A percentile compares a stretch with the other conserved stretches of the same genome.
Evolutionary conservation across 2,329 filamentous ascomycete genomes (phyloP).

Genomic region (Aspergillus tubingensis): DNA sequence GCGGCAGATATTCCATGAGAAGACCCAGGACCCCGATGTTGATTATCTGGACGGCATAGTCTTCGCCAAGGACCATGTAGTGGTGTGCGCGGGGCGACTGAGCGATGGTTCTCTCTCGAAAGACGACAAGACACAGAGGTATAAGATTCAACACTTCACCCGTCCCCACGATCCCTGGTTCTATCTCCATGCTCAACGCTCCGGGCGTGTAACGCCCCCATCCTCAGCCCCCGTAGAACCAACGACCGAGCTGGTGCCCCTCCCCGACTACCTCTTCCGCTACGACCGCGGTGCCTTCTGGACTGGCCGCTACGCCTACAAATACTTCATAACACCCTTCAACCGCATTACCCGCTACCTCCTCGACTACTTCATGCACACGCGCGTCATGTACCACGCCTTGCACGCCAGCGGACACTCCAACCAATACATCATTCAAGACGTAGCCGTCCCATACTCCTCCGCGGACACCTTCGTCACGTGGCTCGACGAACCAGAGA

Average conservation of each 20-base stretch:
- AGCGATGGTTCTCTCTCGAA: slow-evolving; percentile 41
- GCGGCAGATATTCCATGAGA: slow-evolving; percentile 51
- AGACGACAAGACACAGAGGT: slow-evolving; percentile 32
- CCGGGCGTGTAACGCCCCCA: neutral
- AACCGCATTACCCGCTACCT: slow-evolving; percentile 60
- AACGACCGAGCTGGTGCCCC: slow-evolving; percentile 29
- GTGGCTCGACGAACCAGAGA: slow-evolving; percentile 43
- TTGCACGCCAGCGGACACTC: slow-evolving; percentile 61
- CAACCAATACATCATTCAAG: slow-evolving; percentile 62
- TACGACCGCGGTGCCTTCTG: slow-evolving; percentile 68
- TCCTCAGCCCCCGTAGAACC: neutral
- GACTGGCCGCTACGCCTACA: slow-evolving; percentile 62
- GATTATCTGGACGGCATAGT: slow-evolving; percentile 72
- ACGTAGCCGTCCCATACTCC: slow-evolving; percentile 60
- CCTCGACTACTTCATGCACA: slow-evolving; percentile 63
- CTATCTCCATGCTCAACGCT: slow-evolving; percentile 61
- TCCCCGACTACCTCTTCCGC: slow-evolving; percentile 43
- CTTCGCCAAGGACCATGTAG: slow-evolving; percentile 57
- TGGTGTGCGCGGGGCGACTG: slow-evolving; percentile 64
- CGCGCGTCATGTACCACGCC: slow-evolving; percentile 63
- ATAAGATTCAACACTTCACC: slow-evolving; percentile 53
- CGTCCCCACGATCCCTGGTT: slow-evolving; percentile 69
- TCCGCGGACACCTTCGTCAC: slow-evolving; percentile 55
- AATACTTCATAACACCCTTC: slow-evolving; percentile 64
- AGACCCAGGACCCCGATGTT: slow-evolving; percentile 42